A percentile compares a stretch with the other conserved stretches of the same genome.
These are phyloP conservation scores for Thalassia testudinum DNA, from an alignment of 116 monocot species.

Conservation along the genomic window DNA sequence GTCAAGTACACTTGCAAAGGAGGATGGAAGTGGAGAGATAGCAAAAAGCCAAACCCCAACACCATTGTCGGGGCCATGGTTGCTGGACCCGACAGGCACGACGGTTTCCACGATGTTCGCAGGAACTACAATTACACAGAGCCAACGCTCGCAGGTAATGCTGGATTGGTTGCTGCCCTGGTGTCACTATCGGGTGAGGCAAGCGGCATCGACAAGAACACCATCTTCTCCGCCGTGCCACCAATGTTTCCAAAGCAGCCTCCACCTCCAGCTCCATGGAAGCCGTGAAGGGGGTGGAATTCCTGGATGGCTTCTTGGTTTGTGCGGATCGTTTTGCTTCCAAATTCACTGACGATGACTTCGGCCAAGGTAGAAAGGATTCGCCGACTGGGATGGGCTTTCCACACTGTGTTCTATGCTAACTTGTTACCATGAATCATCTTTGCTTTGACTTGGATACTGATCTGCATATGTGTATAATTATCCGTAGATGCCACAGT, in stretches of 20 bases:
- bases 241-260: slow-evolving; percentile 2
- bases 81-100: slow-evolving; percentile 13
- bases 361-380: too few species aligned
- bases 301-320: too few species aligned
- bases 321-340: too few species aligned
- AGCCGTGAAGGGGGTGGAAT: background rate
- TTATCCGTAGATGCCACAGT: too few species aligned
- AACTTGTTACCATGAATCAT: too few species aligned
- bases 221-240: slow-evolving; percentile 17
- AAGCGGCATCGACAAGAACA: slow-evolving; percentile 3
- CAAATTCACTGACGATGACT: too few species aligned
- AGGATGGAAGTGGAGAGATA: slow-evolving; percentile 19
- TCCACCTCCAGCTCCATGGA: slow-evolving; percentile 3
- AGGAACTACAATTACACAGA: slow-evolving; percentile 3
- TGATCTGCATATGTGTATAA: too few species aligned
- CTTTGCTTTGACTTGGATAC: too few species aligned
- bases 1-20: slow-evolving; percentile 16
- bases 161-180: slow-evolving; percentile 6
- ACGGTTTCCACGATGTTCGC: slow-evolving; percentile 10
- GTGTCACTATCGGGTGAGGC: background rate
- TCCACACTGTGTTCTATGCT: too few species aligned
- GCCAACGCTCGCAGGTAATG: slow-evolving; percentile 6
- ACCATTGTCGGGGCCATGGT: slow-evolving; percentile 12
- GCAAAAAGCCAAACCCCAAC: slow-evolving; percentile 10
- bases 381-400: too few species aligned